These are phyloP conservation scores for Cercospora citrullina DNA, from an alignment of 2,329 filamentous ascomycete species.

Conservation along the genomic window DNA sequence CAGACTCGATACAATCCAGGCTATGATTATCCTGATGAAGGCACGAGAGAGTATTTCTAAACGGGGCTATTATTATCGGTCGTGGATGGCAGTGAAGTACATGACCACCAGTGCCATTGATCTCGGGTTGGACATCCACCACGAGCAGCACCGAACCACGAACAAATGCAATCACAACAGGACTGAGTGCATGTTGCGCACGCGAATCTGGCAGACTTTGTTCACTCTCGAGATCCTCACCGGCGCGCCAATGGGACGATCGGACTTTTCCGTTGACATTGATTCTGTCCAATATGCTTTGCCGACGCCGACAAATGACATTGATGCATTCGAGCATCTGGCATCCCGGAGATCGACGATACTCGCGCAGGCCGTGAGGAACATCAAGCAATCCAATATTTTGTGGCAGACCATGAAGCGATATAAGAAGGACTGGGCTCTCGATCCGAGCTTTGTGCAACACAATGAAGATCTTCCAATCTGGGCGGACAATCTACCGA, in stretches of 20 bases:
- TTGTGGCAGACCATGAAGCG: slow-evolving; percentile 73
- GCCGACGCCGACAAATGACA: slow-evolving; percentile 61
- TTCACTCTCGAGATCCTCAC: slow-evolving; percentile 89
- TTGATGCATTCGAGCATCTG: slow-evolving; percentile 73
- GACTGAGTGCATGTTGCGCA: slow-evolving; percentile 80
- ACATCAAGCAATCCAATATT: slow-evolving; percentile 74
- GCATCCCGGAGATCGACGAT: slow-evolving; percentile 83
- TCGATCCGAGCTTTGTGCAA: slow-evolving; percentile 78
- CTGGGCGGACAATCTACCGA: slow-evolving; percentile 75
- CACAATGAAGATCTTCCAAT: slow-evolving; percentile 74
- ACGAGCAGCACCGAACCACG: slow-evolving; percentile 72
- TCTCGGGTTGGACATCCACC: slow-evolving; percentile 83
- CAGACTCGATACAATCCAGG: slow-evolving; percentile 86
- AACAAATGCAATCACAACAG: slow-evolving; percentile 65
- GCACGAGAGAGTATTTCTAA: slow-evolving; percentile 90
- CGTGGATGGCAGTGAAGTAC: slow-evolving; percentile 93
- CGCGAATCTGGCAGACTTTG: slow-evolving; percentile 84
- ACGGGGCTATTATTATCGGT: slow-evolving; percentile 92
- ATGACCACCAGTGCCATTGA: slow-evolving; percentile 93
- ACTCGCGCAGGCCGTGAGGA: slow-evolving; percentile 73
- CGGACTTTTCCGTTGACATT: slow-evolving; percentile 70
- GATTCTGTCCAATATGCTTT: slow-evolving; percentile 75
- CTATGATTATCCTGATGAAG: slow-evolving; percentile 82
- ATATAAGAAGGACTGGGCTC: slow-evolving; percentile 79
- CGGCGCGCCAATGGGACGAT: slow-evolving; percentile 82